These are phyloP conservation scores for Saccharomycopsis crataegensis DNA, from an alignment of 1,139 yeast species.

Conservation along the genomic window DNA sequence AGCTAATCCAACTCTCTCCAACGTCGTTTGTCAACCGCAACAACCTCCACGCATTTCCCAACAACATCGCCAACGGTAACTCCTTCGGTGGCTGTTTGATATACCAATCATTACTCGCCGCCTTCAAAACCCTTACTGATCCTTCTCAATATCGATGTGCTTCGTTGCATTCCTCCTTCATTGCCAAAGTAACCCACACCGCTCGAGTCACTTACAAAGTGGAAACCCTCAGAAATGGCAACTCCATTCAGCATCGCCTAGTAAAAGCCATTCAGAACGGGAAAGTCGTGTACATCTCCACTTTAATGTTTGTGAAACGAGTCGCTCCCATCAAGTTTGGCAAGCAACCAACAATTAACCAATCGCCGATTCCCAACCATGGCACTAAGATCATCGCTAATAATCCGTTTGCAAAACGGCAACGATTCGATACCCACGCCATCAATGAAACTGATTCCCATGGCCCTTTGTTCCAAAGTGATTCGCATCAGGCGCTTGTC, in stretches of 20 bases:
- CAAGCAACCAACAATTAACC: background rate
- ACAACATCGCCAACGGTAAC: background rate
- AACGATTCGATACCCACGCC: background rate
- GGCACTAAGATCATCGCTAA: background rate
- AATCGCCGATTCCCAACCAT: background rate
- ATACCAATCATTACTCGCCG: conserved; percentile 6
- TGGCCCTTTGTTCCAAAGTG: no score
- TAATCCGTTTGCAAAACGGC: background rate
- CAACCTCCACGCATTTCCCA: conserved; percentile 1
- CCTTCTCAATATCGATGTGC: background rate
- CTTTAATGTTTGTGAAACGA: background rate
- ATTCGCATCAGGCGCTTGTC: no score
- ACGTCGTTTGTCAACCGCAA: background rate
- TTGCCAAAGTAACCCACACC: background rate
- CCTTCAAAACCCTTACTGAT: conserved; percentile 2
- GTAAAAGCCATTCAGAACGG: background rate
- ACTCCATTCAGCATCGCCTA: conserved; percentile 1
- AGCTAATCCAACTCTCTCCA: background rate
- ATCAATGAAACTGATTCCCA: no score
- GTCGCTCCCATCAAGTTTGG: background rate
- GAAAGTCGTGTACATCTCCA: background rate
- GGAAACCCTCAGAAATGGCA: conserved; percentile 3
- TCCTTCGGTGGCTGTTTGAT: conserved; percentile 10
- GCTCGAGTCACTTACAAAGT: background rate
- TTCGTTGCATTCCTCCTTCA: background rate